Evolutionary conservation across 257 asterid species (phyloP).

Genomic region (Solanum bukasovii): DNA sequence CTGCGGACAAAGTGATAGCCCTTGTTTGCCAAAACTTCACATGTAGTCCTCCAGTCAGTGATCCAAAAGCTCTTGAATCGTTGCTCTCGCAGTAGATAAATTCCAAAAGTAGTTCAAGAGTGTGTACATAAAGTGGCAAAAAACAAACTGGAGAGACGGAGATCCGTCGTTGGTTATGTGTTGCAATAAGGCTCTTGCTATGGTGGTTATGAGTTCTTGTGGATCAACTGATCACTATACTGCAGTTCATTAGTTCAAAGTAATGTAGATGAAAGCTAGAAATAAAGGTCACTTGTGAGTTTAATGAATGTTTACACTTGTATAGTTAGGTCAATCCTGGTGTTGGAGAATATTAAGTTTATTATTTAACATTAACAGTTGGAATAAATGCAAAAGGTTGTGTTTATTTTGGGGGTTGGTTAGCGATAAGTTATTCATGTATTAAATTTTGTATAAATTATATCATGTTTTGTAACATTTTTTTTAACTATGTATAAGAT

Average conservation of each 20-base stretch:
- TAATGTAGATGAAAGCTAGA: not conserved
- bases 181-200: not conserved
- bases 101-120: not conserved
- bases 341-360: not conserved
- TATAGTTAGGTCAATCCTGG: not conserved
- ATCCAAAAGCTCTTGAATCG: constrained; percentile 33
- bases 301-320: not conserved
- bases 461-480: not conserved
- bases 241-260: not conserved
- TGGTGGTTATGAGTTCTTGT: not conserved
- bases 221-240: not conserved
- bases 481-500: not conserved
- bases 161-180: not conserved
- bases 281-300: not conserved
- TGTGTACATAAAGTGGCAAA: not conserved
- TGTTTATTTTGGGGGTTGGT: not conserved
- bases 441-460: not conserved
- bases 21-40: constrained; percentile 80
- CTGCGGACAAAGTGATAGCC: constrained; percentile 38
- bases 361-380: not conserved
- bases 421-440: not conserved
- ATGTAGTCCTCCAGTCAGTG: constrained; percentile 61
- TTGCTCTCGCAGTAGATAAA: constrained; percentile 21
- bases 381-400: not conserved
- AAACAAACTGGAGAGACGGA: not conserved